Percentiles rank a stretch among this genome's conserved stretches.
Conservation (phyloP, 2,329 filamentous ascomycete genomes). For the Fusarium sp. region DNA sequence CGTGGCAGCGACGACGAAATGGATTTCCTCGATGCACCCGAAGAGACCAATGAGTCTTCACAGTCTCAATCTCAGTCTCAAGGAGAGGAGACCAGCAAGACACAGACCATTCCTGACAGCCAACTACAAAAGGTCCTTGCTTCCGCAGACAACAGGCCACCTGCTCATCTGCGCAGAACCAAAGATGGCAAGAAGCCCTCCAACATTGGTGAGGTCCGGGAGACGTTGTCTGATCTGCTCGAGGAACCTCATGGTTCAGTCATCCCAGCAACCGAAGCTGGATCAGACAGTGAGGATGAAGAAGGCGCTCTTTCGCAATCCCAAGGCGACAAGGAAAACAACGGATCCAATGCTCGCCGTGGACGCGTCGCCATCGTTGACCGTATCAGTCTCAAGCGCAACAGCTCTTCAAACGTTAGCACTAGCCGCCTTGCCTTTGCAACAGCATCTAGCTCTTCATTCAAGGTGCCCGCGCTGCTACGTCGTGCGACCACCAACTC, state of each 20-base stretch:
- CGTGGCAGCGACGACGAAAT: slow-evolving; percentile 80
- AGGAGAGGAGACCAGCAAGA: slow-evolving; percentile 48
- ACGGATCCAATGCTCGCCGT: slow-evolving; percentile 54
- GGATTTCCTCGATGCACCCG: slow-evolving; percentile 74
- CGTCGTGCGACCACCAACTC: slow-evolving; percentile 80
- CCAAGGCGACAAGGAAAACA: slow-evolving; percentile 65
- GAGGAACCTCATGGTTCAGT: slow-evolving; percentile 72
- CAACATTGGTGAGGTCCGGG: slow-evolving; percentile 82
- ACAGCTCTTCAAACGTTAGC: slow-evolving; percentile 55
- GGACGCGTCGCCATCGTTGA: slow-evolving; percentile 70
- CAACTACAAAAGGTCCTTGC: slow-evolving; percentile 60
- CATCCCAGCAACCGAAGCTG: slow-evolving; percentile 59
- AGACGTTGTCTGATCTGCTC: slow-evolving; percentile 85
- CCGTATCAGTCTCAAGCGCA: slow-evolving; percentile 77
- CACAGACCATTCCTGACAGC: slow-evolving; percentile 63
- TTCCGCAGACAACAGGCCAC: slow-evolving; percentile 63
- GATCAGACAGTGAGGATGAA: slow-evolving; percentile 59
- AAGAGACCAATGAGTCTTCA: slow-evolving; percentile 49
- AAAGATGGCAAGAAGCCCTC: slow-evolving; percentile 75
- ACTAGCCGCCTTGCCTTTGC: slow-evolving; percentile 69
- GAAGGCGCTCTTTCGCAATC: slow-evolving; percentile 43
- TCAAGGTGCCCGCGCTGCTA: slow-evolving; percentile 79
- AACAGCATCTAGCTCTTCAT: slow-evolving; percentile 59
- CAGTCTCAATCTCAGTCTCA: slow-evolving; percentile 52
- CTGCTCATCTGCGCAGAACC: slow-evolving; percentile 73